Evolutionary conservation across 139 green algal genomes (phyloP), one percentile per base, ranked within the genome.

Genomic region (Coccomyxa sp.): DNA sequence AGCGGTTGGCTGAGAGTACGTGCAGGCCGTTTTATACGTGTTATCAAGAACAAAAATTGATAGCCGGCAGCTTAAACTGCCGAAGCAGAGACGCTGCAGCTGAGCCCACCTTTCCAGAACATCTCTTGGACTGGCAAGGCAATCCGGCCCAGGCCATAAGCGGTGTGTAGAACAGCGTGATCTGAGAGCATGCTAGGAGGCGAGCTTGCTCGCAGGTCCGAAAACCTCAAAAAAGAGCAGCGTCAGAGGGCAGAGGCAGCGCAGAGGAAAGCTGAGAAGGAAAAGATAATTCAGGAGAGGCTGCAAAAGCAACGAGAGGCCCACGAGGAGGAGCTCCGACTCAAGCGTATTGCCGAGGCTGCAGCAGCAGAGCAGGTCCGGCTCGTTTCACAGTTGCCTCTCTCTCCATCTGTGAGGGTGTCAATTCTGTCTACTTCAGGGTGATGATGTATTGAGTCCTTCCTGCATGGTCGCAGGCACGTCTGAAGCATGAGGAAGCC

Each of bases 221-320:
- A 85, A 1, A 87, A 84, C 68, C 78, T 93, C 27, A 69, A 83
- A 35, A 54, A 44, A 4, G 86, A 89, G 39, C 80, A 82, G n/a
- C 41, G 77, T 55, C 50, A 84, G 68, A 58, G 84, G 2, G 55
- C 74, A 35, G 83, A 87, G 39, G 76, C 50, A 10, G 83, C 83
- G n/a, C 76, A 78, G 37, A 79, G 79, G 70, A 58, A 76, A 39
- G 40, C 82, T 2, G 85, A 86, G 27, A 89, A 90, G 73, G 87
- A 93, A 69, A 58, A 79, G 3, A 29, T 86, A 0, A 29, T 89
- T 14, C 38, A 44, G 24, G 78, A 85, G 50, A 73, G 82, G 0
- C 75, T 84, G 39, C 72, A 76, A 9, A 37, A 86, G 38, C 77
- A 78, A 6, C 69, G 84, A 1, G 82, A 93, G 71, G 73, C 73